Evolutionary conservation across 164 flowering plant species (phyloP).

Genomic region (Vitis amurensis): DNA sequence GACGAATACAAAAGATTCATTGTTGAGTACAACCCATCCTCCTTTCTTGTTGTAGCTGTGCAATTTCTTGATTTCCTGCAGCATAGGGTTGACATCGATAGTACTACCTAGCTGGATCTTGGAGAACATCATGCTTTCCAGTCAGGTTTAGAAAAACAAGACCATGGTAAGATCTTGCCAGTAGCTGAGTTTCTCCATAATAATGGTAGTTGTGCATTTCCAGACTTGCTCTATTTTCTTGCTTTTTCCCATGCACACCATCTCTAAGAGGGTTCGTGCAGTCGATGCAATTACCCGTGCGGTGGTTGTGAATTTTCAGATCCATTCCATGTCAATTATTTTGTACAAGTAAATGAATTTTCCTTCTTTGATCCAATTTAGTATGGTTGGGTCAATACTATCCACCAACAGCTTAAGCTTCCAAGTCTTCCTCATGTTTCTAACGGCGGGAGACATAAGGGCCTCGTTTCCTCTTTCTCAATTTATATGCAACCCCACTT

Average conservation of each 20-base stretch:
- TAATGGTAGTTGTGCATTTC: too few species aligned
- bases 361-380: too few species aligned
- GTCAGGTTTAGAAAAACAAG: conserved; percentile 35
- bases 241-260: conserved; percentile 43
- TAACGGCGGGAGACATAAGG: too few species aligned
- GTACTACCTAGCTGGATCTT: conserved; percentile 22
- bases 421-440: too few species aligned
- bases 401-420: too few species aligned
- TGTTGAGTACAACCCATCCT: conserved; percentile 33
- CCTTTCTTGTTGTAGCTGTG: conserved; percentile 29
- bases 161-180: too few species aligned
- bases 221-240: not conserved
- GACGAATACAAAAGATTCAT: conserved; percentile 21
- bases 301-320: conserved; percentile 12
- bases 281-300: conserved; percentile 13
- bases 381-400: too few species aligned
- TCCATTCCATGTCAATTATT: too few species aligned
- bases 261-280: conserved; percentile 29
- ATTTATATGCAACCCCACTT: too few species aligned
- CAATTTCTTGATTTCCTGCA: conserved; percentile 30
- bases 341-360: too few species aligned
- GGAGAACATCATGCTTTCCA: conserved; percentile 43
- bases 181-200: too few species aligned
- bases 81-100: conserved; percentile 22
- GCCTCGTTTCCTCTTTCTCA: too few species aligned